A percentile compares a stretch with the other conserved stretches of the same genome.
These are phyloP conservation scores for Monilinia laxa DNA, from an alignment of 2,329 filamentous ascomycete genomes.

Conservation along the genomic window DNA sequence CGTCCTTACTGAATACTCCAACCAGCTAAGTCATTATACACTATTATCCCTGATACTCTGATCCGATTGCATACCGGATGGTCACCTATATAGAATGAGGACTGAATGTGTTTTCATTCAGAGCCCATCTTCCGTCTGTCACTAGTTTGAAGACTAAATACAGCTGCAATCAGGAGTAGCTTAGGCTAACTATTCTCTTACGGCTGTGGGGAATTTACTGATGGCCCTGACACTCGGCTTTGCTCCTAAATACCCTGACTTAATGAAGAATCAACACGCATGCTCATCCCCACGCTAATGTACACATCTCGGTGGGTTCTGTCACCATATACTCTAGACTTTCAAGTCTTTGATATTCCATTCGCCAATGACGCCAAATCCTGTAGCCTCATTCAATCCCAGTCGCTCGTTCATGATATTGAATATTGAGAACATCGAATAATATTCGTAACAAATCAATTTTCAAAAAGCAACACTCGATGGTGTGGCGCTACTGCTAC, in stretches of 20 bases:
- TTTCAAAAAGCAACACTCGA: slow-evolving; percentile 25
- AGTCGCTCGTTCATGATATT: background rate
- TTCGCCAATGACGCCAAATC: slow-evolving; percentile 16
- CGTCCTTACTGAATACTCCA: background rate
- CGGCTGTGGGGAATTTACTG: background rate
- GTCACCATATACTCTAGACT: background rate
- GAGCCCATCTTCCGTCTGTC: background rate
- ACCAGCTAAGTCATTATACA: background rate
- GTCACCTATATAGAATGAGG: background rate
- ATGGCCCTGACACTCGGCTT: background rate
- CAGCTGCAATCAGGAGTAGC: background rate
- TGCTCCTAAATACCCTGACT: background rate
- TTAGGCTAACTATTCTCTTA: background rate
- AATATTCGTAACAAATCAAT: background rate
- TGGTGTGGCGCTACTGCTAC: slow-evolving; percentile 42
- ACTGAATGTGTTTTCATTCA: background rate
- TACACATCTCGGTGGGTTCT: background rate
- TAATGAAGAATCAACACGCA: background rate
- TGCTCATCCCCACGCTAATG: background rate
- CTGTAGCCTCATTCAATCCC: background rate
- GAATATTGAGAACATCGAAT: background rate
- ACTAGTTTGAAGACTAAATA: background rate
- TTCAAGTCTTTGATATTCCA: background rate
- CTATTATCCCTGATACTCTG: background rate
- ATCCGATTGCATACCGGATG: background rate